These are phyloP conservation scores for Triticum turgidum DNA, from an alignment of 176 grass and related monocot genomes.

Conservation along the genomic window DNA sequence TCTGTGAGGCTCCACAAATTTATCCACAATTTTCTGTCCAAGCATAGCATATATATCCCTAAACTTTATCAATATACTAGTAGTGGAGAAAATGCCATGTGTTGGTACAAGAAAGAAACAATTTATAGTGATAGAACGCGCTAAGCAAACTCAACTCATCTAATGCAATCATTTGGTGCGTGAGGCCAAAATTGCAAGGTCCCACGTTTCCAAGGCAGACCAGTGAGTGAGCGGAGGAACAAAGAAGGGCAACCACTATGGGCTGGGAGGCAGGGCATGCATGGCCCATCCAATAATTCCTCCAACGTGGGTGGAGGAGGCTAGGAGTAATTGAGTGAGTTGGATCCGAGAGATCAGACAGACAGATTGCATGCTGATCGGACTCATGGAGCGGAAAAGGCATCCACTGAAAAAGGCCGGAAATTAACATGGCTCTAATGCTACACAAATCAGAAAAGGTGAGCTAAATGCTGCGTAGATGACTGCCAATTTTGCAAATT, in stretches of 20 bases:
- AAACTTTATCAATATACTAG: not conserved
- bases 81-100: not conserved
- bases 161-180: conserved; percentile 30
- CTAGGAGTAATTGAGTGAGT: conserved; percentile 18
- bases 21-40: not conserved
- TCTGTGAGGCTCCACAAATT: conserved; percentile 8
- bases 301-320: conserved; percentile 36
- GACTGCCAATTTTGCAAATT: no score
- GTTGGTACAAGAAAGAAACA: not conserved
- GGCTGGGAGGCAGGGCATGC: not conserved
- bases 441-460: not conserved
- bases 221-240: conserved; percentile 14
- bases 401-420: not conserved
- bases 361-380: not conserved
- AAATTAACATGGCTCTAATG: not conserved
- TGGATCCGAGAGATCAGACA: conserved; percentile 5
- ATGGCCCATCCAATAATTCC: conserved; percentile 51
- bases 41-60: not conserved
- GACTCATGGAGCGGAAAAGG: no score
- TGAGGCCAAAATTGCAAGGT: conserved; percentile 25
- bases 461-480: not conserved
- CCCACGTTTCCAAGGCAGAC: conserved; percentile 4
- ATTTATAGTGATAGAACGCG: not conserved
- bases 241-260: not conserved
- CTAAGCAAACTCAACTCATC: no score